phyloP scores from a whole-genome alignment of 352 stramenopile species.

The Globisporangium polare region DNA sequence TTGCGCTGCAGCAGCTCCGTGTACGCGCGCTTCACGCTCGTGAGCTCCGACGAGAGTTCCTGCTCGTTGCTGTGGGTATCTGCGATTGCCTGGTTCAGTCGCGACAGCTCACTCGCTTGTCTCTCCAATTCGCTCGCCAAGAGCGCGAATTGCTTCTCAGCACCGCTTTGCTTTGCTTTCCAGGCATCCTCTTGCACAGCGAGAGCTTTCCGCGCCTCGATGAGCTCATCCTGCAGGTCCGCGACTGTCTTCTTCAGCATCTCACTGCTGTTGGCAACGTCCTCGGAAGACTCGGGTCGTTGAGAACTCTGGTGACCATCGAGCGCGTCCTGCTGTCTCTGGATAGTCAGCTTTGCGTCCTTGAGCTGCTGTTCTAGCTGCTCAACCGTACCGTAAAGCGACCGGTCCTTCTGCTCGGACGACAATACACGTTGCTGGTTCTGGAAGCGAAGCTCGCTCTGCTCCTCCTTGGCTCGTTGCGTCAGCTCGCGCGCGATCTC shows the following conservation, averaged over 20 bases:
- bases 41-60: slow-evolving; percentile 1
- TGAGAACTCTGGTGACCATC: slow-evolving; percentile 17
- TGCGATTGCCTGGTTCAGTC: background rate
- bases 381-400: slow-evolving; percentile 32
- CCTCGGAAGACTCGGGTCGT: slow-evolving; percentile 13
- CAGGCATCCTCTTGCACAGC: slow-evolving; percentile 25
- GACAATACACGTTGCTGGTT: slow-evolving; percentile 49
- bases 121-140: slow-evolving; percentile 3
- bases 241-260: slow-evolving; percentile 25
- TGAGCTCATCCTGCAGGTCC: slow-evolving; percentile 30
- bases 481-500: slow-evolving; percentile 24
- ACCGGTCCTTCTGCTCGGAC: slow-evolving; percentile 34
- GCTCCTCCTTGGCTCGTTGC: slow-evolving; percentile 40
- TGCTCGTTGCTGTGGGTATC: background rate
- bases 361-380: slow-evolving; percentile 33
- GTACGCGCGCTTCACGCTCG: slow-evolving; percentile 5
- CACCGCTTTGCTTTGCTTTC: slow-evolving; percentile 5
- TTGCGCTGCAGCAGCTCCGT: slow-evolving; percentile 4
- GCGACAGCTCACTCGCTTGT: background rate
- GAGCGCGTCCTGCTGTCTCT: slow-evolving; percentile 12
- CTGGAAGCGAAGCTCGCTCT: slow-evolving; percentile 57
- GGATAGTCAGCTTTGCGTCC: slow-evolving; percentile 11
- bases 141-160: background rate
- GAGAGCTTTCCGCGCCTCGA: slow-evolving; percentile 21
- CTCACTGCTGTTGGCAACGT: slow-evolving; percentile 15